phyloP scores from a whole-genome alignment of 2,329 filamentous ascomycete genomes.

The Xylariales sp. region DNA sequence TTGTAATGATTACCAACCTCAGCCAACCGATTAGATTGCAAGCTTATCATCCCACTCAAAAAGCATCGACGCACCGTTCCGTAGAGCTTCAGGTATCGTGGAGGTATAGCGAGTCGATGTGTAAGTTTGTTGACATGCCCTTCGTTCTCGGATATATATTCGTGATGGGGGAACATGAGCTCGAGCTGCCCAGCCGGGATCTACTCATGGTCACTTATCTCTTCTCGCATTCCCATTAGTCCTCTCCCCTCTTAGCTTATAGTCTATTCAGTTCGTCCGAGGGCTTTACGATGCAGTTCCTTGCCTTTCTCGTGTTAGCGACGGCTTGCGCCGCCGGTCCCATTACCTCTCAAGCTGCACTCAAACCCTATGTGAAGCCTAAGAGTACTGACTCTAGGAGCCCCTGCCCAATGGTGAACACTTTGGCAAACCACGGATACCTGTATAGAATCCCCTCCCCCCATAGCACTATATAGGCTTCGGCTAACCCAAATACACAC shows the following conservation, averaged over 20 bases:
- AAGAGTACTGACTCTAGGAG: slow-evolving; percentile 38
- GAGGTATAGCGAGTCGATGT: not conserved
- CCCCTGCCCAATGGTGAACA: slow-evolving; percentile 43
- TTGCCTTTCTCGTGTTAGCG: slow-evolving; percentile 31
- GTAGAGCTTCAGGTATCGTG: slow-evolving; percentile 6
- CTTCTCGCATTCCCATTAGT: not conserved
- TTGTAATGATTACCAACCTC: slow-evolving; percentile 35
- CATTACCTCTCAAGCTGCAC: slow-evolving; percentile 20
- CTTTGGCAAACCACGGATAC: slow-evolving; percentile 43
- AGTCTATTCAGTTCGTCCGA: not conserved
- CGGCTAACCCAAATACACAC: slow-evolving; percentile 6
- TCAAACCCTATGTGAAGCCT: slow-evolving; percentile 38
- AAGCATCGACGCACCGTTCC: slow-evolving; percentile 14
- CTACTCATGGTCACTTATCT: not conserved
- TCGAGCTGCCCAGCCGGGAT: not conserved
- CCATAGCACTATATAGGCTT: not conserved
- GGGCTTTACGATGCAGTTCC: slow-evolving; percentile 31
- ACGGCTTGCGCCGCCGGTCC: slow-evolving; percentile 30
- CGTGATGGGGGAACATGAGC: not conserved
- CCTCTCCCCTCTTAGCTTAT: not conserved
- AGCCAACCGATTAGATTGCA: slow-evolving; percentile 15
- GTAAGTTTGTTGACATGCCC: not conserved
- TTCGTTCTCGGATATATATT: slow-evolving; percentile 23
- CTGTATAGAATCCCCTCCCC: slow-evolving; percentile 31
- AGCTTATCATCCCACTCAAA: not conserved